A percentile compares a stretch with the other conserved stretches of the same genome.
Conservation (phyloP, 2,329 filamentous ascomycete species). For the Zarea fungicola region DNA sequence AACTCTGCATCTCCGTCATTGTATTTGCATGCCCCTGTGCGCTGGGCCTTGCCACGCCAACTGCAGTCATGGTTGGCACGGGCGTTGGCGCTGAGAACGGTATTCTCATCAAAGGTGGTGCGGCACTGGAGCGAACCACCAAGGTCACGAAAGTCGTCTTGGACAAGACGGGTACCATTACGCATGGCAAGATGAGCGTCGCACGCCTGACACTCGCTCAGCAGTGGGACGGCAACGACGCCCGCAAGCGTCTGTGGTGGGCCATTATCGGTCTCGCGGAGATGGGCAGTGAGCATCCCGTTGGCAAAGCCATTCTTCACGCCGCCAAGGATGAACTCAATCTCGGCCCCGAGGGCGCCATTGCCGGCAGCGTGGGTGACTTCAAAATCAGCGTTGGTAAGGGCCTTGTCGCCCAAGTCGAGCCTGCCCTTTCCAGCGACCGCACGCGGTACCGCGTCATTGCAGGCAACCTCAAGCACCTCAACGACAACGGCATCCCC, state of each 20-base stretch:
- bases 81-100: constrained; percentile 92
- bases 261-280: constrained; percentile 91
- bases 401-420: constrained; percentile 76
- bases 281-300: constrained; percentile 91
- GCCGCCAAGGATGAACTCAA: constrained; percentile 73
- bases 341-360: constrained; percentile 62
- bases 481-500: constrained; percentile 63
- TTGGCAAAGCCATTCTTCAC: constrained; percentile 79
- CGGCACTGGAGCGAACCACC: constrained; percentile 83
- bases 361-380: constrained; percentile 80
- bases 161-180: constrained; percentile 95
- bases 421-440: constrained; percentile 65
- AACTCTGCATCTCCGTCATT: constrained; percentile 97
- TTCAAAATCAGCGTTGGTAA: constrained; percentile 80
- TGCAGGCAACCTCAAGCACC: constrained; percentile 75
- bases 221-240: constrained; percentile 64
- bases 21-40: constrained; percentile 97
- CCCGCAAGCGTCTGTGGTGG: constrained; percentile 81
- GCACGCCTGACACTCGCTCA: constrained; percentile 62
- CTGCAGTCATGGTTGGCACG: constrained; percentile 98
- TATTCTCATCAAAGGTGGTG: constrained; percentile 96
- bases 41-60: constrained; percentile 90
- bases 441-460: constrained; percentile 71
- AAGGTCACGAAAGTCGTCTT: constrained; percentile 86
- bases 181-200: constrained; percentile 92